Conservation (phyloP, 768 basidiomycete genomes). For the Artomyces pyxidatus region DNA sequence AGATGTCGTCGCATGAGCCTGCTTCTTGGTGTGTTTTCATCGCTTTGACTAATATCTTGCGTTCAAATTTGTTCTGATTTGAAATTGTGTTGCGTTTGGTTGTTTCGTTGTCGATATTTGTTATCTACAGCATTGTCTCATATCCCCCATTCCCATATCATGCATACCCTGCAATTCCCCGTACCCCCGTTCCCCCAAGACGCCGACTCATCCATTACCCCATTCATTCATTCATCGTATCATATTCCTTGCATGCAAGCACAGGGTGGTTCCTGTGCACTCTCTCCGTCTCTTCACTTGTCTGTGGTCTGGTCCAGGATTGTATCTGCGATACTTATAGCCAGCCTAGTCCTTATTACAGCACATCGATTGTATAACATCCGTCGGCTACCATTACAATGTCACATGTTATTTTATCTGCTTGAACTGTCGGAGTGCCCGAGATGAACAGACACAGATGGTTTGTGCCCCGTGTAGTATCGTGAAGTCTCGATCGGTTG, state of each 20-base stretch:
- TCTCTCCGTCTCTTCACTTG: slow-evolving; percentile 1
- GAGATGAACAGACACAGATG: no score
- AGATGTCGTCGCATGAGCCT: slow-evolving; percentile 65
- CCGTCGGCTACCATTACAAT: background rate
- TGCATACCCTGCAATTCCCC: slow-evolving; percentile 7
- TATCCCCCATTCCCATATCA: slow-evolving; percentile 2
- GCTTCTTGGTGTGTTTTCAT: slow-evolving; percentile 2
- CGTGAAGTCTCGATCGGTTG: no score
- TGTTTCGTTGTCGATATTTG: background rate
- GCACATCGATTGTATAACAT: background rate
- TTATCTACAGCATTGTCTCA: background rate
- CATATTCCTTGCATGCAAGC: background rate
- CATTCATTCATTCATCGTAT: background rate
- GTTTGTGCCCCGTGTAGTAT: no score
- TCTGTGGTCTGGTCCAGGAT: background rate
- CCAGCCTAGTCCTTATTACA: background rate
- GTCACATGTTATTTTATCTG: background rate
- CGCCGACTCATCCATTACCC: background rate
- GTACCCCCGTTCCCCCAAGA: slow-evolving; percentile 4
- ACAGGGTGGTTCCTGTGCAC: background rate
- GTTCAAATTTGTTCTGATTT: slow-evolving; percentile 10
- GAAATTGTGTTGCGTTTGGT: background rate
- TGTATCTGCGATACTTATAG: background rate
- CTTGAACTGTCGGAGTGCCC: no score
- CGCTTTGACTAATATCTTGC: slow-evolving; percentile 1